phyloP scores from a whole-genome alignment of 2,329 filamentous ascomycete species.

The Colletotrichum gloeosporioides region DNA sequence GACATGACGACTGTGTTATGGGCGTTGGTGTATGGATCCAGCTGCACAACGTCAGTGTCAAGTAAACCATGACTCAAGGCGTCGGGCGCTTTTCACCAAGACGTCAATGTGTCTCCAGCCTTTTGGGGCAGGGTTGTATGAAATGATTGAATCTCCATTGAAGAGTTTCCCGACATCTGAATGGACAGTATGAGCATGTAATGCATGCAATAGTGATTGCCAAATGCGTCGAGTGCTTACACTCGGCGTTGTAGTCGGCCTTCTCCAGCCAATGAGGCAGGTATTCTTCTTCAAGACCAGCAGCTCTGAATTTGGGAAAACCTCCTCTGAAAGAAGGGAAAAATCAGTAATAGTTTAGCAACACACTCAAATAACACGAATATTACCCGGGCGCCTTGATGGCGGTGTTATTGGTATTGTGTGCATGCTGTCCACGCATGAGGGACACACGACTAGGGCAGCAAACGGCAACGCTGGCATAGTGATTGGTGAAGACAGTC shows the following conservation, averaged over 20 bases:
- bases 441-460: background rate
- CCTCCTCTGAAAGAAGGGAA: background rate
- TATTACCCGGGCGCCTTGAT: background rate
- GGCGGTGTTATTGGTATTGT: background rate
- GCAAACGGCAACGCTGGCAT: background rate
- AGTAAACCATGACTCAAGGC: background rate
- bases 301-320: background rate
- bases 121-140: background rate
- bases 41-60: background rate
- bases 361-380: background rate
- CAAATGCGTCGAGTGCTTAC: background rate
- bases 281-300: background rate
- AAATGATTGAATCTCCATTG: background rate
- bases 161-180: background rate
- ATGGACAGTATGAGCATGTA: background rate
- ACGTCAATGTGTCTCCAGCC: background rate
- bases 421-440: background rate
- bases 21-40: background rate
- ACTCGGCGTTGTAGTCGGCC: background rate
- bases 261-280: background rate
- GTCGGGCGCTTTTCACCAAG: background rate
- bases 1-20: background rate
- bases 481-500: background rate
- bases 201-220: background rate
- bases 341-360: background rate